phyloP scores from a whole-genome alignment of 2,329 filamentous ascomycete genomes.

The Diaporthe sp. region DNA sequence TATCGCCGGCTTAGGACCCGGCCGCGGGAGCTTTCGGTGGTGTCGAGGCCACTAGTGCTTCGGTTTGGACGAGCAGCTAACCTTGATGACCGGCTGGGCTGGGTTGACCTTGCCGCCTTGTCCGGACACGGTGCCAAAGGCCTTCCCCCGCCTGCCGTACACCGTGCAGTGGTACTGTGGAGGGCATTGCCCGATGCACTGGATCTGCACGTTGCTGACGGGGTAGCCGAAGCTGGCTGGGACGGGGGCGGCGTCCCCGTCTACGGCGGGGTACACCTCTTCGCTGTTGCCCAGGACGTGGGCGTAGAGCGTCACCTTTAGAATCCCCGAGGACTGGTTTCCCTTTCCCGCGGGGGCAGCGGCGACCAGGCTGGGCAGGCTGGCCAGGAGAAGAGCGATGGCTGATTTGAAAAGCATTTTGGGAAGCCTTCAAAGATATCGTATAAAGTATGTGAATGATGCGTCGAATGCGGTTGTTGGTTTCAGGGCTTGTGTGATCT shows the following conservation, averaged over 20 bases:
- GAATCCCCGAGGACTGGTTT: background rate
- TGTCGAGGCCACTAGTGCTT: background rate
- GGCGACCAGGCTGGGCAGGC: background rate
- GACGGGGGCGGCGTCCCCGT: no score
- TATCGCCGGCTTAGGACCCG: background rate
- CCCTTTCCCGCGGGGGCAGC: background rate
- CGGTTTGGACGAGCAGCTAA: background rate
- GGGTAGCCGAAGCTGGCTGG: no score
- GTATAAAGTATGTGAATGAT: background rate
- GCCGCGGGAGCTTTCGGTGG: background rate
- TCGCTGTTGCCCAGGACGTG: no score
- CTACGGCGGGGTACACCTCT: no score
- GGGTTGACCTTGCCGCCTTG: no score
- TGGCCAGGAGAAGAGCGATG: background rate
- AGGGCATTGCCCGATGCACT: no score
- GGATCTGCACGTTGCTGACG: no score
- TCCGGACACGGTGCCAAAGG: no score
- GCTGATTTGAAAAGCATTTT: background rate
- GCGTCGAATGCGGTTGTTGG: no score
- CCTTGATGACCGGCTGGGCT: background rate
- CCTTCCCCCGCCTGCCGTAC: no score
- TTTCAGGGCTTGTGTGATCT: background rate
- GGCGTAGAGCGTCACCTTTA: no score
- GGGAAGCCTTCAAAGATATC: background rate
- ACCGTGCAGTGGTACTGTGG: no score